Base-by-base conservation (phyloP, 163 green algal genomes). In the Chlamydomonas reinhardtii region DNA sequence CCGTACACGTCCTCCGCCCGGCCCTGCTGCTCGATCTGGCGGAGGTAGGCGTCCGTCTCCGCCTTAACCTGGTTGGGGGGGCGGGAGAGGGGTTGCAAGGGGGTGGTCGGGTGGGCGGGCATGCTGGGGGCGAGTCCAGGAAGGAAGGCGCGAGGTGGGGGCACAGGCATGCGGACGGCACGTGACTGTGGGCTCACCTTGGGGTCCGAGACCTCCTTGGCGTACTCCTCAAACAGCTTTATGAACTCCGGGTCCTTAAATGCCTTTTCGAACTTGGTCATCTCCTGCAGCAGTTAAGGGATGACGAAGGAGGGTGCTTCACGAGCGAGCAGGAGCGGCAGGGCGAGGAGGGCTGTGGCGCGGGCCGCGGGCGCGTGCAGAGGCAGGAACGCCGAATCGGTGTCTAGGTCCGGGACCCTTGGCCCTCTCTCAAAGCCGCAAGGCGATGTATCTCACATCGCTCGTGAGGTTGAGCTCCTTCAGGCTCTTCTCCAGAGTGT, bases 201-300 rank as follows among this genome's bases (percentile, higher is more conserved):
- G 0, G 94, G 94, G 74, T 96, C 91, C 19, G 92, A 91, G 17
- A 96, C 94, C 52, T 96, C 92, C 35, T 93, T 92, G 27, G 91
- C 93, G 81, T 96, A 97, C 29, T 96, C 92, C 31, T 86, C 81
- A 83, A 97, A 96, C 31, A 97, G 75, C n/a, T 95, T 86, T 4
- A 95, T 73, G 56, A 96, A 96, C 81, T 96, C 85, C 0, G 94
- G 94, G 73, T 97, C 92, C 78, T 96, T 93, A 32, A 97, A 94
- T 8, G 91, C 89, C 75, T 94, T 95, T 34, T 91, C 61, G 48
- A 97, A 93, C 77, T 91, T 94, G 37, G 88, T 73, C 11, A 93
- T 56, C 70, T 97, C 94, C 91, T 97, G 92, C 74, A 62, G n/a
- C n/a, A n/a, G n/a, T n/a, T 32, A 34, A 16, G 14, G 17, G 19